A percentile compares a stretch with the other conserved stretches of the same genome.
Conservation (phyloP, 2,329 filamentous ascomycete genomes). For the Cryphonectria japonica region DNA sequence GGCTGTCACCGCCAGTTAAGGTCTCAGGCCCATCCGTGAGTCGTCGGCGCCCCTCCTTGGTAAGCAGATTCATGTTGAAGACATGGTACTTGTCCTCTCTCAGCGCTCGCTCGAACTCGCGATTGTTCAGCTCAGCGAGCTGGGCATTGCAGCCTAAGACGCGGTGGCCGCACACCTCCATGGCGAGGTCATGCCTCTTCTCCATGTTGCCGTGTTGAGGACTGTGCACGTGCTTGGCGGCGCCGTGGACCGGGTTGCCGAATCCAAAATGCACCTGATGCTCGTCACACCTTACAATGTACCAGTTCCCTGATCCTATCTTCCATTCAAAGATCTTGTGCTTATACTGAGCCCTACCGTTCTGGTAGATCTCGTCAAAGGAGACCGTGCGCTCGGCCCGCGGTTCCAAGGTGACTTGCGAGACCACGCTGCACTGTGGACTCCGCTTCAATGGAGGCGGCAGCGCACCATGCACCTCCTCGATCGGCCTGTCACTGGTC, state of each 20-base stretch:
- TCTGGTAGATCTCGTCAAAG: conserved; percentile 42
- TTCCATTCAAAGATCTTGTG: conserved; percentile 41
- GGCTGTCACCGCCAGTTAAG: neutral
- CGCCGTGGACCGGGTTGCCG: conserved; percentile 40
- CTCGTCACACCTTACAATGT: conserved; percentile 46
- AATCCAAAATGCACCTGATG: conserved; percentile 43
- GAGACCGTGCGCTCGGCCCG: conserved; percentile 34
- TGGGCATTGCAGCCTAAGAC: conserved; percentile 40
- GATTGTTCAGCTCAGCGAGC: conserved; percentile 41
- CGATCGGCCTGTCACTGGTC: conserved; percentile 16
- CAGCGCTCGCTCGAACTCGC: conserved; percentile 36
- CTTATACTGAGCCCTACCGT: conserved; percentile 40
- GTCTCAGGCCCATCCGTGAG: conserved; percentile 24
- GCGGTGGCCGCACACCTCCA: conserved; percentile 40
- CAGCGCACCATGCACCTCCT: neutral
- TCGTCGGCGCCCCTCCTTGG: conserved; percentile 24
- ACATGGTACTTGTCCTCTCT: conserved; percentile 37
- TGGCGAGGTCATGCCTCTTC: conserved; percentile 38
- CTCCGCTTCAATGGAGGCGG: conserved; percentile 8
- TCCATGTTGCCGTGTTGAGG: conserved; percentile 37
- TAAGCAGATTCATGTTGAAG: conserved; percentile 27
- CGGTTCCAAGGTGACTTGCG: neutral
- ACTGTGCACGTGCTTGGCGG: conserved; percentile 44
- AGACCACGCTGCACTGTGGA: neutral
- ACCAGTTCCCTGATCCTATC: conserved; percentile 36